phyloP scores from a whole-genome alignment of 306 rosid genomes.

The Mimosa bimucronata region DNA sequence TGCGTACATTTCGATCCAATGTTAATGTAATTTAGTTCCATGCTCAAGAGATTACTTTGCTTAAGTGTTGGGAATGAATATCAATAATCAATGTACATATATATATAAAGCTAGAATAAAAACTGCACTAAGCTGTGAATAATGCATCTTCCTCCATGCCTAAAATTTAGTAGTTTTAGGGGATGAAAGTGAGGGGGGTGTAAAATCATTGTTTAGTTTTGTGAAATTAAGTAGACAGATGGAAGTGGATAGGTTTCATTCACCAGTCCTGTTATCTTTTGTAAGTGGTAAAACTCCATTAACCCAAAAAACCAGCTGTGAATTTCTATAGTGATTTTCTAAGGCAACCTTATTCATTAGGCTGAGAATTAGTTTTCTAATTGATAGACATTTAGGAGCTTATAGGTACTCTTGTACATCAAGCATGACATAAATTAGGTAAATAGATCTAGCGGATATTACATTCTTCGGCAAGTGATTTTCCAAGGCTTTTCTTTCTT shows the following conservation, averaged over 20 bases:
- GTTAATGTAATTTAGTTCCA: neutral
- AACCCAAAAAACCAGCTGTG: neutral
- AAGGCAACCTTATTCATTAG: neutral
- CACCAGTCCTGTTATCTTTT: neutral
- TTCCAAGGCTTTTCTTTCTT: neutral
- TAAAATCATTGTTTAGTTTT: neutral
- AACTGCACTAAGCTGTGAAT: neutral
- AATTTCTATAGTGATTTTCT: neutral
- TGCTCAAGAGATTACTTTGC: neutral
- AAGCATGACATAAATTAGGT: slow-evolving; percentile 18
- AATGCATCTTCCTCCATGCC: neutral
- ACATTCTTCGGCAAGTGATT: neutral
- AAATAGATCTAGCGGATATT: neutral
- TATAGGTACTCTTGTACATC: slow-evolving; percentile 7
- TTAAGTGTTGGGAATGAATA: neutral
- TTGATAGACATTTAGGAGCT: neutral
- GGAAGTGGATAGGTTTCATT: slow-evolving; percentile 18
- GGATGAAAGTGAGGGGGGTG: neutral
- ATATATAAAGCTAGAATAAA: neutral
- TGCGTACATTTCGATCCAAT: neutral
- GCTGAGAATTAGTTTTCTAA: neutral
- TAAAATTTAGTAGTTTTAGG: neutral
- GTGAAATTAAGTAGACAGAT: neutral
- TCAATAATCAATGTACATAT: neutral
- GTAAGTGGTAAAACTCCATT: neutral